Conservation (phyloP, 202 grass and related monocot genomes). For the Schoenoplectus tabernaemontani region DNA sequence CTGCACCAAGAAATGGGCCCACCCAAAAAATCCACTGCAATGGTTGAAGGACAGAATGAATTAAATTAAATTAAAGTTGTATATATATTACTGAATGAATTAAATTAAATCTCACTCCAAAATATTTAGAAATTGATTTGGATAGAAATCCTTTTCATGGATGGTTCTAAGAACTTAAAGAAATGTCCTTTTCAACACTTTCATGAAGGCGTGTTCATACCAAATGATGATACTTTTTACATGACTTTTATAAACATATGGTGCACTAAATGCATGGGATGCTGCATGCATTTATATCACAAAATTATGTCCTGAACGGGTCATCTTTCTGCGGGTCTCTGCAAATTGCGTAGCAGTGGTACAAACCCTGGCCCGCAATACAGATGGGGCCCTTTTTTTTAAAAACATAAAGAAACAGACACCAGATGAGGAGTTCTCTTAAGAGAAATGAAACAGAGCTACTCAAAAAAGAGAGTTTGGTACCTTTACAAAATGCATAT, state of each 20-base stretch:
- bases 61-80: too few species aligned
- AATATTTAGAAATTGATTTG: not conserved
- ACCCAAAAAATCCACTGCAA: slow-evolving; percentile 93
- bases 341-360: not conserved
- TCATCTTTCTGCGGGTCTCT: not conserved
- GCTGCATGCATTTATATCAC: not conserved
- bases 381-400: not conserved
- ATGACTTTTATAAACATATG: not conserved
- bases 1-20: slow-evolving; percentile 45
- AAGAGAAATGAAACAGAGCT: not conserved
- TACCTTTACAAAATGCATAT: not conserved
- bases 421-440: not conserved
- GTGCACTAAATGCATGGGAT: not conserved
- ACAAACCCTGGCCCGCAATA: not conserved
- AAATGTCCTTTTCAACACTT: slow-evolving; percentile 1
- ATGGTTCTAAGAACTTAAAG: not conserved
- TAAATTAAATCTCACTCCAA: not conserved
- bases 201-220: not conserved
- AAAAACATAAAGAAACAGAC: not conserved
- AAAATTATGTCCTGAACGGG: not conserved
- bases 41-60: not conserved
- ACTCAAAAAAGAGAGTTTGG: not conserved
- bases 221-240: not conserved
- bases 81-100: not conserved
- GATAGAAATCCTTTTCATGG: not conserved